Percentiles rank a stretch among this genome's conserved stretches.
phyloP scores from a whole-genome alignment of 1,284 basidiomycete genomes.

The Schizophyllum amplum region DNA sequence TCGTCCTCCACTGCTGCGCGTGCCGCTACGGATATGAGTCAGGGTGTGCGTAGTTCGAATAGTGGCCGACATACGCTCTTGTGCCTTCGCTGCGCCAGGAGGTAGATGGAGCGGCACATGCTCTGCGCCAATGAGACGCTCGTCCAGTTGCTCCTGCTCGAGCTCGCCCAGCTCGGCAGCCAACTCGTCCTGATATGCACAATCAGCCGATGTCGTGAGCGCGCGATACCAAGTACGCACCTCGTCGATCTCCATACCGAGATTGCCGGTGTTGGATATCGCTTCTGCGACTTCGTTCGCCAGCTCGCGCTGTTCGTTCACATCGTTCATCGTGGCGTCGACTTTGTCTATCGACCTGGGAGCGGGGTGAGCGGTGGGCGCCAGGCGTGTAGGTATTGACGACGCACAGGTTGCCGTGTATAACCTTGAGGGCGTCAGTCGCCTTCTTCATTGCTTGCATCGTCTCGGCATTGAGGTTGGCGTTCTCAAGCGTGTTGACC shows the following conservation, averaged over 20 bases:
- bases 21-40: constrained; percentile 19
- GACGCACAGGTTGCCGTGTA: constrained; percentile 87
- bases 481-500: constrained; percentile 95
- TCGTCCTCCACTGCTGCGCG: constrained; percentile 72
- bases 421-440: constrained; percentile 83
- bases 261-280: constrained; percentile 75
- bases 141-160: constrained; percentile 89
- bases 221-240: constrained; percentile 32
- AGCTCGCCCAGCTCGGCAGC: constrained; percentile 82
- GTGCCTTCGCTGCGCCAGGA: constrained; percentile 43
- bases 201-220: not conserved
- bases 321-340: constrained; percentile 85
- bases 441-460: constrained; percentile 98
- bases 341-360: constrained; percentile 85
- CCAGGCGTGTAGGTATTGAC: not conserved
- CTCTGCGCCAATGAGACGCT: constrained; percentile 82
- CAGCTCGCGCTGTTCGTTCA: constrained; percentile 90
- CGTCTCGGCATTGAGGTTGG: constrained; percentile 97
- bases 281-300: constrained; percentile 95
- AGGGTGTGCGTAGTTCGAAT: not conserved
- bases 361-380: constrained; percentile 1
- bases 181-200: constrained; percentile 63
- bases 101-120: constrained; percentile 87
- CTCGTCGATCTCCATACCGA: constrained; percentile 66
- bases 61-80: constrained; percentile 42